Conservation (phyloP, 805 yeast genomes). For the Nakazawaea populi region DNA sequence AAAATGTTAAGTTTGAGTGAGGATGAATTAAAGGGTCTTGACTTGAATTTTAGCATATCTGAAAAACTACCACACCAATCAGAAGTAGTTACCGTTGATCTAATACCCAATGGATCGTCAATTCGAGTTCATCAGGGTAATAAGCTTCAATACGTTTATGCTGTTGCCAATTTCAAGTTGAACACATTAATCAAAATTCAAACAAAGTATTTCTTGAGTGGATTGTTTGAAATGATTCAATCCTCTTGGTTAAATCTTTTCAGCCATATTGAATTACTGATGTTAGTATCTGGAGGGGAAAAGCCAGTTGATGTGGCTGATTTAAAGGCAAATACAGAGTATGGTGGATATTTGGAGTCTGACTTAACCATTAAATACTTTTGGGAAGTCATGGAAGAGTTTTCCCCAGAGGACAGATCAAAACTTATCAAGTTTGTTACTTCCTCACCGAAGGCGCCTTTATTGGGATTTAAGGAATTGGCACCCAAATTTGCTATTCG, state of each 20-base stretch:
- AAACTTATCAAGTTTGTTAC: constrained; percentile 83
- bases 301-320: constrained; percentile 67
- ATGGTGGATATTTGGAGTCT: constrained; percentile 53
- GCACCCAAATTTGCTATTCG: constrained; percentile 78
- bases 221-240: constrained; percentile 62
- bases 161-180: constrained; percentile 72
- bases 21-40: constrained; percentile 52
- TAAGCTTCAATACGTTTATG: constrained; percentile 67
- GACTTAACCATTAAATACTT: constrained; percentile 60
- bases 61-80: constrained; percentile 26
- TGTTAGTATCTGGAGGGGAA: constrained; percentile 76
- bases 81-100: constrained; percentile 40
- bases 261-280: constrained; percentile 76
- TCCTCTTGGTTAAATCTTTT: constrained; percentile 80
- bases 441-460: constrained; percentile 86
- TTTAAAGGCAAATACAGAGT: constrained; percentile 53
- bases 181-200: constrained; percentile 57
- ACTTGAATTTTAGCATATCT: constrained; percentile 60
- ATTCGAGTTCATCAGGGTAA: constrained; percentile 55
- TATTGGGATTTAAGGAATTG: constrained; percentile 74
- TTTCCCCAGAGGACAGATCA: constrained; percentile 54
- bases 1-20: constrained; percentile 52
- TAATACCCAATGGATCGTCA: constrained; percentile 54
- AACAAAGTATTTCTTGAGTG: constrained; percentile 58
- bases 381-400: constrained; percentile 73